phyloP scores from a whole-genome alignment of 352 stramenopile genomes.

The Phytopythium helicoides region DNA sequence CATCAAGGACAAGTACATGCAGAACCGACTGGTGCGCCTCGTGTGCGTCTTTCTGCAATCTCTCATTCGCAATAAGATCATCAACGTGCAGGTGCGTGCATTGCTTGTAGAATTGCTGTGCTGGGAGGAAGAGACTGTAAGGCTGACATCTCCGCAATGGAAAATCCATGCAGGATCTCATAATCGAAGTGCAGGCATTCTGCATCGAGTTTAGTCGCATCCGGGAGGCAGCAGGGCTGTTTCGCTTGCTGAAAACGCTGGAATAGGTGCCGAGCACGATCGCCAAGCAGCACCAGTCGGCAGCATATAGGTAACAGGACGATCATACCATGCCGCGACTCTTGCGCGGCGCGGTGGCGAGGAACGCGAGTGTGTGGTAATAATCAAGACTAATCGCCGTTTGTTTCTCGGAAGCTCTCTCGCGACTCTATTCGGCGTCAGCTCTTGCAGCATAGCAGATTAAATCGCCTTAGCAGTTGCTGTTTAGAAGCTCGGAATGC shows the following conservation, averaged over 20 bases:
- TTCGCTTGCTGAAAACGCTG: slow-evolving; percentile 96
- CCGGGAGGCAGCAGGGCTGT: slow-evolving; percentile 95
- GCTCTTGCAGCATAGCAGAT: not conserved
- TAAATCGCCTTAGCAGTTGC: not conserved
- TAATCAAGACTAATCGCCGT: slow-evolving; percentile 7
- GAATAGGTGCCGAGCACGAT: slow-evolving; percentile 69
- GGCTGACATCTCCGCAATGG: slow-evolving; percentile 17
- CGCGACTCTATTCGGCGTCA: slow-evolving; percentile 5
- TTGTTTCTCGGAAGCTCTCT: not conserved
- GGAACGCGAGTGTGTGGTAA: slow-evolving; percentile 22
- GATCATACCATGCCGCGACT: not conserved
- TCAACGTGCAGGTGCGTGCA: slow-evolving; percentile 93
- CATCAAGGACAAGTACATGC: slow-evolving; percentile 98
- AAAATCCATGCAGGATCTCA: slow-evolving; percentile 84
- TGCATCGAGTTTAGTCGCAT: slow-evolving; percentile 99
- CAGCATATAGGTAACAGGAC: slow-evolving; percentile 10
- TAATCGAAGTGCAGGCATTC: slow-evolving; percentile 98
- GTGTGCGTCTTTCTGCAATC: slow-evolving; percentile 99
- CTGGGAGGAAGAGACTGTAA: not conserved
- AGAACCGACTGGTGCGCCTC: slow-evolving; percentile 96
- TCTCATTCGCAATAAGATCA: slow-evolving; percentile 98
- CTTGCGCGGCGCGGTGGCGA: not conserved
- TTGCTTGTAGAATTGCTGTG: not conserved
- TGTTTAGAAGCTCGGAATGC: slow-evolving; percentile 65
- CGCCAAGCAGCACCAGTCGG: slow-evolving; percentile 13